Evolutionary conservation across 2,329 filamentous ascomycete species (phyloP).

Genomic region (Nemania bipapillata): DNA sequence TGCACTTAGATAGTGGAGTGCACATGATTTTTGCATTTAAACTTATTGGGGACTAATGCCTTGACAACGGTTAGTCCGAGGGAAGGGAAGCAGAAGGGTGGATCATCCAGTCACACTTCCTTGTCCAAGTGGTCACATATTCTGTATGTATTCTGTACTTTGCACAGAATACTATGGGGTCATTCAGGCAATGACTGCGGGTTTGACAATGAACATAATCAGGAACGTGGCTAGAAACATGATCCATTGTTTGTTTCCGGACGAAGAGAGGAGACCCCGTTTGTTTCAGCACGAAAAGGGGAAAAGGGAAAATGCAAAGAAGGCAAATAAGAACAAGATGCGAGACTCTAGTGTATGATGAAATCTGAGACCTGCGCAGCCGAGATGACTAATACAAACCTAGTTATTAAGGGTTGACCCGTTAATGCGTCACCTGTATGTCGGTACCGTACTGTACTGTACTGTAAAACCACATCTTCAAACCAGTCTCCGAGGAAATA

Average conservation of each 20-base stretch:
- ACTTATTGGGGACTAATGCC: background rate
- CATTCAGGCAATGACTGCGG: background rate
- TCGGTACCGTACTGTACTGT: too few relatives aligned
- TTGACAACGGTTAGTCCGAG: background rate
- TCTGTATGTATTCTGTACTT: too few relatives aligned
- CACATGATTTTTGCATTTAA: background rate
- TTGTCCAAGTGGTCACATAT: background rate
- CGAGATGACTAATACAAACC: slow-evolving; percentile 3
- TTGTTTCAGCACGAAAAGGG: background rate
- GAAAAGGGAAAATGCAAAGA: background rate
- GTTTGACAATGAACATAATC: slow-evolving; percentile 2
- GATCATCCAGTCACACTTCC: slow-evolving; percentile 1
- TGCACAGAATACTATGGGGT: slow-evolving; percentile 3
- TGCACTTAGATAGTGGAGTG: too few relatives aligned
- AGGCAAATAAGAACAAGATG: background rate
- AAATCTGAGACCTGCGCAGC: background rate
- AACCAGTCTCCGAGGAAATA: too few relatives aligned
- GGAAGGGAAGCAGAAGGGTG: background rate
- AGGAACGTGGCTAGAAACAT: background rate
- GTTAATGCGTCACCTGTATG: background rate
- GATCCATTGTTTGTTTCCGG: slow-evolving; percentile 2
- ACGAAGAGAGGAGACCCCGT: background rate
- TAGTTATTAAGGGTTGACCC: background rate
- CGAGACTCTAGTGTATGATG: slow-evolving; percentile 1
- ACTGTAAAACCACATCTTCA: too few relatives aligned